Evolutionary conservation across 495 filamentous ascomycete species (phyloP), one percentile per base, ranked within the genome.

Genomic region (Saxophila tyrrhenica): DNA sequence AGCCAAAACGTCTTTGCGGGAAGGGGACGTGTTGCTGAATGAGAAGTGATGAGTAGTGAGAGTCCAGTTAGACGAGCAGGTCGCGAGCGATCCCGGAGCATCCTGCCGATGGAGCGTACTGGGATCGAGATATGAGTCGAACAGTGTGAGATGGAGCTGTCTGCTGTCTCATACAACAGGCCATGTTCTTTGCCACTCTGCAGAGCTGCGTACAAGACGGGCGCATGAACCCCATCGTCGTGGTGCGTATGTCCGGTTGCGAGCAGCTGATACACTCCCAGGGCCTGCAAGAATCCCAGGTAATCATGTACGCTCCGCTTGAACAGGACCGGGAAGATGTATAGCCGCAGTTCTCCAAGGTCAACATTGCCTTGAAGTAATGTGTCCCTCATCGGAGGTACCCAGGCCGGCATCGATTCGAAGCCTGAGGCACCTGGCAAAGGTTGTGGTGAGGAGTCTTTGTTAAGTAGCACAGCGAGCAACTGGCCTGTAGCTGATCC

Each of bases 171-270:
- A 48, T 82, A 77, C 7, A 94, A 77, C 21, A 91, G 63, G 0
- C 86, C 87, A 35, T 78, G 69, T 51, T 90, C 87, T 71, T 92
- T 94, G 16, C 84, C 88, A 11, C 82, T 73, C 58, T 89, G 83
- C 29, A 95, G 71, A 17, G 84, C 77, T 43, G 81, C 77, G 52
- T 89, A 77, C 39, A 83, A 73, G 15, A 80, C 44, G 3, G 48
- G 35, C 1, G 39, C 25, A 22, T 32, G 22, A 20, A 16, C 5
- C 25, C 77, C 73, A 41, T 74, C 52, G 22, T 69, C 67, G 23
- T 72, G 66, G 41, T 67, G 45, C 7, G 20, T 23, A 25, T 8
- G 10, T 68, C 2, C 65, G 59, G 50, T 69, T 72, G n/a, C 70
- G 64, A 20, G 71, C 70, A 13, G 71, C 65, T 39, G 21, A 9